Conservation (phyloP, 257 asterid species). For the Solanum neorickii region DNA sequence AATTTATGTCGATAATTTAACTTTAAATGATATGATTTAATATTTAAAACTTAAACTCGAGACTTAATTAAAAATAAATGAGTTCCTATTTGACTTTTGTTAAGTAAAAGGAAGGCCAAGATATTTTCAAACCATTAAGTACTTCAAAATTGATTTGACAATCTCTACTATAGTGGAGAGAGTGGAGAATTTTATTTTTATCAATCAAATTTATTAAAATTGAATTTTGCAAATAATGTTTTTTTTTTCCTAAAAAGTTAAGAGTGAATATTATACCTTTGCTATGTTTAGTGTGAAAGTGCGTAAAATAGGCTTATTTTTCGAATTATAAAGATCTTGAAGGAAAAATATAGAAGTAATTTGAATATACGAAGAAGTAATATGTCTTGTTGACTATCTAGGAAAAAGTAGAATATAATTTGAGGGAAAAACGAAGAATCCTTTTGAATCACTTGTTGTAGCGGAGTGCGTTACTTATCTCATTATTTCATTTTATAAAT, state of each 20-base stretch:
- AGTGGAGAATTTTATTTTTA: background rate
- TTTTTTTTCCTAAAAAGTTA: background rate
- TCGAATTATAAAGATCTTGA: too few relatives aligned
- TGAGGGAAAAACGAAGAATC: too few relatives aligned
- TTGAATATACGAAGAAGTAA: background rate
- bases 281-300: background rate
- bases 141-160: background rate
- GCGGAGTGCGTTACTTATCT: too few relatives aligned
- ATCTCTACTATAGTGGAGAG: background rate
- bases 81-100: background rate
- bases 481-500: too few relatives aligned
- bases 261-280: background rate
- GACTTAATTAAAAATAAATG: background rate
- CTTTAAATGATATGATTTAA: background rate
- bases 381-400: too few relatives aligned
- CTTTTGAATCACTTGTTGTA: too few relatives aligned
- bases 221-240: background rate
- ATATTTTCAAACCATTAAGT: background rate
- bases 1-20: background rate
- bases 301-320: background rate
- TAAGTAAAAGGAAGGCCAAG: background rate
- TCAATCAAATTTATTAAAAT: background rate
- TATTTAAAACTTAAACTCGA: background rate
- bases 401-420: too few relatives aligned
- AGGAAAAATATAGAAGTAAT: too few relatives aligned